Conservation (phyloP, 1,139 yeast species). For the Eremothecium cymbalariae region DNA sequence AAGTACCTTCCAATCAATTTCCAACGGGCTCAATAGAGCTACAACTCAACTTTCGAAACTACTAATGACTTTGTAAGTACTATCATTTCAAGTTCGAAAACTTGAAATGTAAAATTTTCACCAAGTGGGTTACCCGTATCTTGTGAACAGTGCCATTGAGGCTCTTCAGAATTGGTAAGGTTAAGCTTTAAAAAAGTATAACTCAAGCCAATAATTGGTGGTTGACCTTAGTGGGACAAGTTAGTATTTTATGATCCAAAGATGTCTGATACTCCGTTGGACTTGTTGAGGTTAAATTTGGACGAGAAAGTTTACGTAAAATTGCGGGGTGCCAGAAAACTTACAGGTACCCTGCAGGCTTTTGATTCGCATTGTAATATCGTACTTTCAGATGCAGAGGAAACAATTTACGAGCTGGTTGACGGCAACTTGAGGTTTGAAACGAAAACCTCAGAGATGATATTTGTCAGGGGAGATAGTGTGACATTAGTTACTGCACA, state of each 20-base stretch:
- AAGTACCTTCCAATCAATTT: no score
- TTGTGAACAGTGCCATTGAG: neutral
- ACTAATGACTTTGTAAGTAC: no score
- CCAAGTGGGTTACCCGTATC: no score
- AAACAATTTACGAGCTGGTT: conserved; percentile 57
- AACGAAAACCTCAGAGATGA: conserved; percentile 74
- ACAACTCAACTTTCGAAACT: no score
- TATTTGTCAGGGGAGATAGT: conserved; percentile 93
- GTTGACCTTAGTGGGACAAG: neutral
- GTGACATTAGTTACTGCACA: conserved; percentile 67
- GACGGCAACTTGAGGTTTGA: conserved; percentile 37
- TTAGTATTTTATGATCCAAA: conserved; percentile 6
- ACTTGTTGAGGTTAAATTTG: conserved; percentile 73
- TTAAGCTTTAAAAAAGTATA: conserved; percentile 2
- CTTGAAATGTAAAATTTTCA: no score
- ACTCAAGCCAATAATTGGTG: neutral
- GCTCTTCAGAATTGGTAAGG: neutral
- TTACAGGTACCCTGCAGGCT: conserved; percentile 87
- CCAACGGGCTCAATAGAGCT: no score
- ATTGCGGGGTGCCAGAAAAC: conserved; percentile 91
- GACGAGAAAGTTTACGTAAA: conserved; percentile 86
- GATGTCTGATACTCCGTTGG: conserved; percentile 61
- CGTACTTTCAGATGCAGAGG: conserved; percentile 89
- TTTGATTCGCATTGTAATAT: conserved; percentile 95
- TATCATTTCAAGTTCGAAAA: no score